Base-by-base conservation (phyloP, 192 early-diverging fungal species). In the Paraglomus occultum region DNA sequence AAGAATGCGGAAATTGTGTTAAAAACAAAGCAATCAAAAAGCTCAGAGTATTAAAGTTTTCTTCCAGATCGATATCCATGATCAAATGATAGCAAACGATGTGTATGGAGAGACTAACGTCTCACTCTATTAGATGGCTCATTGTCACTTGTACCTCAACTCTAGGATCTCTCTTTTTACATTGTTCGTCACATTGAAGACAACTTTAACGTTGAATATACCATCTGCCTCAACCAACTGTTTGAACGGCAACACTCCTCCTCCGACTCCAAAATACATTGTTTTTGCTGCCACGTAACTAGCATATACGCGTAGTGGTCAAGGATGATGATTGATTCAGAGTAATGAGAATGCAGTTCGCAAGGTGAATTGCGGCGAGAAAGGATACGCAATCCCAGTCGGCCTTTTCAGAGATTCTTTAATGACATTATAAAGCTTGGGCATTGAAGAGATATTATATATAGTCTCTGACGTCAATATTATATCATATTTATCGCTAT, bases 191-290 rank as follows among this genome's bases (percentile, higher is more conserved):
- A 80, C 81, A 18, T 82, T 82, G 78, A 84, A 88, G 12, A 92
- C 86, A 18, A 80, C 83, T 42, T 84, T 81, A 5, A 84, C 67
- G 45, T 81, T 64, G 72, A 88, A 88, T 15, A 83, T 75, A 9
- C 79, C 78, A 42, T 84, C 82, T 31, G 77, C 64, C 20, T 80
- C 71, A 17, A 94, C 85, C 22, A 89, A 76, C 59, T 82, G 67
- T 43, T 85, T 72, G 75, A 97, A 97, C 47, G 88, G 78, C 15
- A 90, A 76, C 39, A 95, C 83, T 17, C 90, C 89, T 6, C 96
- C 96, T 23, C 90, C 85, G 1, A 94, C 94, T 20, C 96, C 96
- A 89, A 98, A 98, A 74, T 98, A 98, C 7, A 90, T 88, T 0
- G 90, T 86, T 71, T 98, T 98, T 67, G 95, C 95, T 15, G 95